Percentiles rank a stretch among this genome's conserved stretches.
Conservation (phyloP, 805 yeast genomes). For the Hermanozyma aechmeae region DNA sequence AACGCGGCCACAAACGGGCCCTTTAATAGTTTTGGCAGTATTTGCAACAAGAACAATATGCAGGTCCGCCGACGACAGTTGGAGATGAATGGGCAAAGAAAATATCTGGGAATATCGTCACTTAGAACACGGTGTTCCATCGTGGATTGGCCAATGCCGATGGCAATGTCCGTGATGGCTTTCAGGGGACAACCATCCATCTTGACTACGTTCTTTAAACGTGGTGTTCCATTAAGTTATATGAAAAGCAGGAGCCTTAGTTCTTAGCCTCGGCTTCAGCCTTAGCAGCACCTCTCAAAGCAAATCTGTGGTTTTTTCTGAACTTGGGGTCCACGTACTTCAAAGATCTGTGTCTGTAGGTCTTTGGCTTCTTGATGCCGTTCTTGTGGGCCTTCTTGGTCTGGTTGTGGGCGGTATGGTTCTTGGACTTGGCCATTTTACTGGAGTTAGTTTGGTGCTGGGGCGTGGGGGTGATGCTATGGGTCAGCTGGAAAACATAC, state of each 20-base stretch:
- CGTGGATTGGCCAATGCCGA: neutral
- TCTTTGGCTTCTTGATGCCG: slow-evolving; percentile 99
- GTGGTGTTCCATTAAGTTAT: neutral
- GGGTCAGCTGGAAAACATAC: too few species aligned
- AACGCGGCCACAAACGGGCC: too few species aligned
- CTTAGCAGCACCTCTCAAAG: slow-evolving; percentile 95
- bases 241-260: slow-evolving; percentile 5
- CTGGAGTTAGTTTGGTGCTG: too few species aligned
- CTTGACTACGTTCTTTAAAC: neutral
- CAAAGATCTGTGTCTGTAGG: slow-evolving; percentile 95
- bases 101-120: too few species aligned
- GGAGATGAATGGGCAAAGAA: too few species aligned
- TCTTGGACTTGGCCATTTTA: slow-evolving; percentile 97
- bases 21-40: neutral
- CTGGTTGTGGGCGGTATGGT: slow-evolving; percentile 99
- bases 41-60: too few species aligned
- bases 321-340: slow-evolving; percentile 99
- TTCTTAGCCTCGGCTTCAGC: slow-evolving; percentile 53
- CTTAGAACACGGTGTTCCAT: neutral
- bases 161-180: neutral
- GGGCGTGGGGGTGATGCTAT: too few species aligned
- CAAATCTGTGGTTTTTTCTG: slow-evolving; percentile 99
- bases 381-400: slow-evolving; percentile 99
- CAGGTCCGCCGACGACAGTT: too few species aligned
- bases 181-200: neutral